These are phyloP conservation scores for Torulaspora delbrueckii DNA, from an alignment of 805 yeast genomes.

Conservation along the genomic window DNA sequence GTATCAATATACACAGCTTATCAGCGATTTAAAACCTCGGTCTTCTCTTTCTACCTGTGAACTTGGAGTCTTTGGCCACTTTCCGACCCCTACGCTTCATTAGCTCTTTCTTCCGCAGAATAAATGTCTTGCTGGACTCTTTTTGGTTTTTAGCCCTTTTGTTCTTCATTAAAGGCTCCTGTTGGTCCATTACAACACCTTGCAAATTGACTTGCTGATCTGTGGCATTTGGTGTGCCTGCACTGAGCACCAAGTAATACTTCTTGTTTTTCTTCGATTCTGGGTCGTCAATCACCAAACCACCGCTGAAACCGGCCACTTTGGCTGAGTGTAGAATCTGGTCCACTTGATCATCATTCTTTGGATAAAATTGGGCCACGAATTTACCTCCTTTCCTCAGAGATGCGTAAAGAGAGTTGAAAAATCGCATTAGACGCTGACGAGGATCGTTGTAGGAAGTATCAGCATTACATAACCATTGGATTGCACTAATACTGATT, in stretches of 20 bases:
- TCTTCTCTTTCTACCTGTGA: conserved; percentile 80
- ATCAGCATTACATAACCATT: conserved; percentile 98
- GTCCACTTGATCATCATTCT: conserved; percentile 78
- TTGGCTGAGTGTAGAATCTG: conserved; percentile 79
- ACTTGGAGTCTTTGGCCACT: conserved; percentile 87
- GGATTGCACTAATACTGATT: conserved; percentile 89
- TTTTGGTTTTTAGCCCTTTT: conserved; percentile 40
- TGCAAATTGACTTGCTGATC: conserved; percentile 69
- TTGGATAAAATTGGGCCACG: conserved; percentile 95
- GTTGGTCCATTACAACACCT: conserved; percentile 77
- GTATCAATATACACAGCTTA: not conserved
- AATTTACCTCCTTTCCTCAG: conserved; percentile 93
- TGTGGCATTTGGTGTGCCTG: conserved; percentile 63
- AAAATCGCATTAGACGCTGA: conserved; percentile 71
- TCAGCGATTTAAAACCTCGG: conserved; percentile 46
- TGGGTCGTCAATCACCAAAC: conserved; percentile 88
- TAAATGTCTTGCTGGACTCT: conserved; percentile 77
- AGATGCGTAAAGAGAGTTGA: conserved; percentile 81
- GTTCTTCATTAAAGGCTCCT: conserved; percentile 30
- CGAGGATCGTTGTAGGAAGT: conserved; percentile 76
- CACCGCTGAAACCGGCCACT: conserved; percentile 94
- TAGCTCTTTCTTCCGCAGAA: conserved; percentile 85
- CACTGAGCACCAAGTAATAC: conserved; percentile 77
- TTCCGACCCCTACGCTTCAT: conserved; percentile 86
- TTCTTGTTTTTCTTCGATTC: conserved; percentile 89